phyloP scores from a whole-genome alignment of 2,329 filamentous ascomycete species.

The Dendrostoma leiphaemia region DNA sequence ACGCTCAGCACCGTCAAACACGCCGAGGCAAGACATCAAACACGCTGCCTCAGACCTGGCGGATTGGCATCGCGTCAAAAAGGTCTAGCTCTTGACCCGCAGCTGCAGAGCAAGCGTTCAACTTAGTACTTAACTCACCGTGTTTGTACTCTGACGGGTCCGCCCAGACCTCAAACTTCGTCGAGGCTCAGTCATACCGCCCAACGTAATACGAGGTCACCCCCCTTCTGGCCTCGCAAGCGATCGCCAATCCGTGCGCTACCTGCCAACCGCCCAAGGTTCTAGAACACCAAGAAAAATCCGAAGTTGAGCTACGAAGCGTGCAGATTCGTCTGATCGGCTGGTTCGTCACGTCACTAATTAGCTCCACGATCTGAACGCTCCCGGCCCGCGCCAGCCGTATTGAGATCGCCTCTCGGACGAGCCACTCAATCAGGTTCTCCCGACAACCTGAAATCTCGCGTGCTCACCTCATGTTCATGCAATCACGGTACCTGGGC shows the following conservation, averaged over 20 bases:
- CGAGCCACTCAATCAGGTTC: not conserved
- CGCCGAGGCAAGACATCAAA: too few relatives aligned
- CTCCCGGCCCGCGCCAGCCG: not conserved
- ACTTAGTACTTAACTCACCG: too few relatives aligned
- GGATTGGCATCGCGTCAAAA: too few relatives aligned
- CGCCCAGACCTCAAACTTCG: constrained; percentile 4
- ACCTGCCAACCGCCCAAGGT: not conserved
- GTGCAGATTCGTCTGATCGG: not conserved
- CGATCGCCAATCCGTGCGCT: constrained; percentile 3
- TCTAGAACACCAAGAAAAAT: constrained; percentile 11
- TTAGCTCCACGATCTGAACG: not conserved
- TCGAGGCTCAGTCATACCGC: constrained; percentile 7
- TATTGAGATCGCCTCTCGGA: not conserved
- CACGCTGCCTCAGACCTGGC: too few relatives aligned
- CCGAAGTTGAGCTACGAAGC: too few relatives aligned
- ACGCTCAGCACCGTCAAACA: too few relatives aligned
- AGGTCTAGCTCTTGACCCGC: too few relatives aligned
- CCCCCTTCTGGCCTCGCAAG: not conserved
- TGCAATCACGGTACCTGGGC: not conserved
- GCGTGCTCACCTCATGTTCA: not conserved
- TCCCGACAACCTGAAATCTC: not conserved
- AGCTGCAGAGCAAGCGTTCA: too few relatives aligned
- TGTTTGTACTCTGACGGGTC: too few relatives aligned
- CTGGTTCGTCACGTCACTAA: constrained; percentile 1
- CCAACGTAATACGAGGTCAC: constrained; percentile 13